Base-by-base conservation (phyloP, 192 early-diverging fungal genomes). In the Gaertneriomyces semiglobifer region DNA sequence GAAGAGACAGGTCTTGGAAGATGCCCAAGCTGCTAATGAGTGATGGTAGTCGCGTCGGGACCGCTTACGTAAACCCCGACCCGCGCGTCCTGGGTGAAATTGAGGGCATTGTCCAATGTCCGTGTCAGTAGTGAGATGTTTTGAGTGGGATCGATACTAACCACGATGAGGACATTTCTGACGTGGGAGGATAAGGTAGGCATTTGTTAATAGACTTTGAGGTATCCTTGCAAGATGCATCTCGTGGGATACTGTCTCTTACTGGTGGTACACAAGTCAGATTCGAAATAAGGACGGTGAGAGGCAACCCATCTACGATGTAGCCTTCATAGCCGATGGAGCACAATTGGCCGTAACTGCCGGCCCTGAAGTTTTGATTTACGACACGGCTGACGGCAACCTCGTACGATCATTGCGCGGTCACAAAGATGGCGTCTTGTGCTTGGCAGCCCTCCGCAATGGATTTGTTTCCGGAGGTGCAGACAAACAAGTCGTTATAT, bases 401-500 rank as follows among this genome's bases (percentile, higher is more conserved):
- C 70, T 86, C 7, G 44, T 86, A 6, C 78, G 81, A 40, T 71
- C 82, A 4, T 61, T 86, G 4, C 80, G 79, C 63, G 78, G 77
- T 0, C 84, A 86, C 71, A 85, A 81, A 53, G 81, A 86, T 68
- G 70, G 60, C 43, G 78, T 86, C 25, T 53, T 74, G 58, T 72
- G 53, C 42, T 33, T 70, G 14, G 58, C 63, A 40, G 20, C 25
- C 1, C 50, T 77, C 41, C 60, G 70, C 11, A 72, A 63, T 7
- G 68, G 80, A 7, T 84, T 84, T 66, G 84, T 79, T 10, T 81
- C 82, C 12, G 84, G 82, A 0, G 82, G 82, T 9, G 80, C 82
- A 5, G 84, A 86, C 65, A 86, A 86, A 62, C 76, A 79, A 61
- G 84, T 86, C 44, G 74, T 86, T 42, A 85, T 86, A 4, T 86